These are phyloP conservation scores for Trichosporon sp. DNA, from an alignment of 1,284 basidiomycete genomes.

Conservation along the genomic window DNA sequence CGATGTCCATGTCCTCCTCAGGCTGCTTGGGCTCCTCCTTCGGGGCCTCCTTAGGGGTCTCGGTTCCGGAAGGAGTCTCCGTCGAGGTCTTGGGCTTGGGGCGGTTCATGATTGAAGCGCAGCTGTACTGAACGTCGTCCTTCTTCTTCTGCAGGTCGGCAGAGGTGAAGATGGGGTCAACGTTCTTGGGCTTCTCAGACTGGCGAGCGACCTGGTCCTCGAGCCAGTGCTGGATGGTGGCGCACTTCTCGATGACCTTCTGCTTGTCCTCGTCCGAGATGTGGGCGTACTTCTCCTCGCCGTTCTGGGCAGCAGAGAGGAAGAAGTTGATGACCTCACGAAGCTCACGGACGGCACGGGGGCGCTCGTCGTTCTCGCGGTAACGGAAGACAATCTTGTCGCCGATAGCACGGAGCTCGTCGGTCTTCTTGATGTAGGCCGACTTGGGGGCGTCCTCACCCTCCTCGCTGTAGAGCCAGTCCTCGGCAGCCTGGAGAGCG, in stretches of 20 bases:
- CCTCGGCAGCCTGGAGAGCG: slow-evolving; percentile 70
- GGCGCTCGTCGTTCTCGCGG: slow-evolving; percentile 73
- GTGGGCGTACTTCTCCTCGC: slow-evolving; percentile 78
- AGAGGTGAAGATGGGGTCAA: slow-evolving; percentile 71
- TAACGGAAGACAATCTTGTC: slow-evolving; percentile 76
- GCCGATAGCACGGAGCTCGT: slow-evolving; percentile 71
- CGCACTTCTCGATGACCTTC: slow-evolving; percentile 56
- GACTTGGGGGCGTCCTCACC: slow-evolving; percentile 92
- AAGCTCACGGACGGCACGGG: slow-evolving; percentile 62
- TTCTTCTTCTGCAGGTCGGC: slow-evolving; percentile 78
- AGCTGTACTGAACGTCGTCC: slow-evolving; percentile 81
- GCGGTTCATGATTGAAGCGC: slow-evolving; percentile 73
- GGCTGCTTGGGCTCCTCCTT: slow-evolving; percentile 61
- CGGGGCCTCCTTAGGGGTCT: slow-evolving; percentile 57
- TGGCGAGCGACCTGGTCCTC: slow-evolving; percentile 81
- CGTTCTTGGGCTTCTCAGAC: slow-evolving; percentile 76
- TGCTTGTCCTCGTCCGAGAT: slow-evolving; percentile 82
- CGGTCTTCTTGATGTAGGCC: slow-evolving; percentile 72
- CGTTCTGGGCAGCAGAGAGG: slow-evolving; percentile 69
- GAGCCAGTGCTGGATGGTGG: slow-evolving; percentile 84
- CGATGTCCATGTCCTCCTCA: slow-evolving; percentile 44
- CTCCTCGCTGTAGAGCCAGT: slow-evolving; percentile 93
- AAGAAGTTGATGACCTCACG: slow-evolving; percentile 81
- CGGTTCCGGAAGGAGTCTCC: slow-evolving; percentile 52
- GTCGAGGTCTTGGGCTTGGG: slow-evolving; percentile 71